Base-by-base conservation (phyloP, 345 rosid genomes). In the Syzygium oleosum region DNA sequence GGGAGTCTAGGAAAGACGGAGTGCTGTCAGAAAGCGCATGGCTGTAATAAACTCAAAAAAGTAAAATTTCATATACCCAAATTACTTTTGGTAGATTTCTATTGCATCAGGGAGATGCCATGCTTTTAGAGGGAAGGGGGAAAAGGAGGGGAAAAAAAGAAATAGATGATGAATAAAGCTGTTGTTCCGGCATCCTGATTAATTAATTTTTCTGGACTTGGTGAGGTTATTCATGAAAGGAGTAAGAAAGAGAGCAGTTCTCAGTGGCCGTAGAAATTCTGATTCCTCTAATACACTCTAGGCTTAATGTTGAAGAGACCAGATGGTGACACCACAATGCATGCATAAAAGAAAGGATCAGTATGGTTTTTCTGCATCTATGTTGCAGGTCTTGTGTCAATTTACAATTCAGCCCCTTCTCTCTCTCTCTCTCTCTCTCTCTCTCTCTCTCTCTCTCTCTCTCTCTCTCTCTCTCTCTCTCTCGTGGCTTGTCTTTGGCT, bases 251-350 rank as follows among this genome's bases (percentile, higher is more conserved):
- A 19, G 63, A 84, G n/a, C 63, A 52, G 61, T 84, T 52, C 83
- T 41, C 49, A 73, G 83, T 1, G 83, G 83, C 83, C 83, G 83
- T 38, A 73, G 83, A 41, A 73, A 73, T 73, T 73, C 83, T 73
- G 83, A 73, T 73, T 73, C 83, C 83, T 73, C 83, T 73, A 19
- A 73, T 38, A 73, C 49, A 9, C 83, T 73, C 83, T 73, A 73
- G 49, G 83, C 83, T 38, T 21, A 38, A 19, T 38, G 83, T 73
- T 73, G 83, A 73, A 73, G 83, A 73, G 49, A 73, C 41, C 55
- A 53, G 86, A 84, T 84, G 52, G 63, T 84, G 86, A 84, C 86
- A 84, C 86, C 16, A 84, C 86, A 31, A n/a, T 84, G 85, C 85
- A 52, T 84, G 2, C 12, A 52, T 49, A 46, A 84, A 84, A 84